phyloP scores from a whole-genome alignment of 495 filamentous ascomycete species.

The Talaromyces adpressus region DNA sequence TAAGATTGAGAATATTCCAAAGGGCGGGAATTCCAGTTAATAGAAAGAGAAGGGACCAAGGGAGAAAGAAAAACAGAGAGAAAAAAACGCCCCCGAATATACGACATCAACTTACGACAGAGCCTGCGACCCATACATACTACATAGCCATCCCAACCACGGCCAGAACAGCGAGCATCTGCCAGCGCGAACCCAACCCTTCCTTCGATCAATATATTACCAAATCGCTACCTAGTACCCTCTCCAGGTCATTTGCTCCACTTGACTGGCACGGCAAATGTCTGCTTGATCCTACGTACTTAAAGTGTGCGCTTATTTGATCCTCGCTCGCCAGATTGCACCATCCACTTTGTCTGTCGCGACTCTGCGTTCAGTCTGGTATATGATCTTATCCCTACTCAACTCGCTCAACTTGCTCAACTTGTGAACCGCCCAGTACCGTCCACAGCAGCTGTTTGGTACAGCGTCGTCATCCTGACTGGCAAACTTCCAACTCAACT shows the following conservation, averaged over 20 bases:
- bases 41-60: neutral
- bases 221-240: neutral
- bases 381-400: no score
- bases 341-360: slow-evolving; percentile 4
- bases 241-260: neutral
- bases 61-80: neutral
- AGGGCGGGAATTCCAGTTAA: neutral
- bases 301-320: neutral
- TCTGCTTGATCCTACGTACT: neutral
- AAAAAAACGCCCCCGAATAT: neutral
- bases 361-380: neutral
- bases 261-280: neutral
- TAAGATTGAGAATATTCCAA: neutral
- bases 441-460: neutral
- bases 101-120: neutral
- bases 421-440: neutral
- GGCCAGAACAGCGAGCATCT: neutral
- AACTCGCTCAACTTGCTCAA: no score
- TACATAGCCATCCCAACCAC: neutral
- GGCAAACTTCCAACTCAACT: neutral
- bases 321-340: slow-evolving; percentile 6
- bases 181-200: neutral
- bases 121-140: neutral
- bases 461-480: neutral
- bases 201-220: neutral